Base-by-base conservation (phyloP, 148 eudicot species). In the Spergularia bocconei region DNA sequence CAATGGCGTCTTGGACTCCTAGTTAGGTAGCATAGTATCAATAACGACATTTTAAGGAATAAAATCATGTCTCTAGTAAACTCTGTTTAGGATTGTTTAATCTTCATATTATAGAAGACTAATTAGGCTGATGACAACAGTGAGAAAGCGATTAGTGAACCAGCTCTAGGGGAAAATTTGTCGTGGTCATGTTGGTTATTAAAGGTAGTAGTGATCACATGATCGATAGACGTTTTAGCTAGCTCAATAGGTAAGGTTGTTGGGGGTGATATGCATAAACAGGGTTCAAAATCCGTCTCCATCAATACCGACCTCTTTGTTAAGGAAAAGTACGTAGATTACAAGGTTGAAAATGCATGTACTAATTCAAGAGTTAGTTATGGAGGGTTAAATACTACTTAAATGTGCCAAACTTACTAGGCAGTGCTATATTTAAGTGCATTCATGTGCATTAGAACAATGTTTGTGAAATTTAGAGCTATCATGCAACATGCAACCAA, bases 371-470 rank as follows among this genome's bases (percentile, higher is more conserved):
- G 65, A 29, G 58, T 25, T 62, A 63, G 77, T 63, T 51, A 50
- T 60, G 76, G 70, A 41, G 63, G 71, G 60, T 59, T 73, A 12
- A n/a, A n/a, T n/a, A n/a, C n/a, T n/a, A n/a, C n/a, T n/a, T n/a
- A n/a, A 20, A 73, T 59, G 67, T 55, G 67, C 73, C 77, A 33
- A 73, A 66, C 68, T 73, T 57, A 25, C 9, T 9, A 16, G 62
- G 15, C 3, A 29, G 36, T 36, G 39, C 60, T 47, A 11, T 13
- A 55, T 52, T n/a, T 39, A 50, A 60, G 59, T 21, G 69, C 69
- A 73, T 60, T 71, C 57, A 72, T 21, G 47, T 21, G 56, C 19
- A 25, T 69, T 13, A 6, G n/a, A 50, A 11, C 65, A 25, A 16
- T 21, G 13, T 9, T 6, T 44, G 48, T 33, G 6, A 3, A 25